Evolutionary conservation across 495 filamentous ascomycete species (phyloP).

Genomic region (Annulohypoxylon maeteangense): DNA sequence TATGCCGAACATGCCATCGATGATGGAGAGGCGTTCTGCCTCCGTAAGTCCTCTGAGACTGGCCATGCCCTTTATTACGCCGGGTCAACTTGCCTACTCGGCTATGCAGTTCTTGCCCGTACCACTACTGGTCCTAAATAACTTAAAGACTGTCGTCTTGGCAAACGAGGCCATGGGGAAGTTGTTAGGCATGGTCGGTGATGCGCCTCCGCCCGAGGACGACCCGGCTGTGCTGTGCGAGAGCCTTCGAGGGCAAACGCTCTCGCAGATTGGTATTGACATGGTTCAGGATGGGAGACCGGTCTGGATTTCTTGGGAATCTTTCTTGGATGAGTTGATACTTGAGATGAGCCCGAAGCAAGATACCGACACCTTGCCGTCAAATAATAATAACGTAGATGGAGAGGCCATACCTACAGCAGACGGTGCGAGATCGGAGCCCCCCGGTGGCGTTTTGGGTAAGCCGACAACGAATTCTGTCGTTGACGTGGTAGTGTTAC

Average conservation of each 20-base stretch:
- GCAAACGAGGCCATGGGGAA: slow-evolving; percentile 78
- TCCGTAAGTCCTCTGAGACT: slow-evolving; percentile 53
- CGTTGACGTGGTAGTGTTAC: slow-evolving; percentile 67
- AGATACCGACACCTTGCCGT: background rate
- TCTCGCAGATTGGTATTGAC: slow-evolving; percentile 71
- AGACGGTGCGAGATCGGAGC: slow-evolving; percentile 8
- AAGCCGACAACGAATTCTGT: slow-evolving; percentile 57
- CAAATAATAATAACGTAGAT: slow-evolving; percentile 5
- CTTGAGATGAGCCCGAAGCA: slow-evolving; percentile 55
- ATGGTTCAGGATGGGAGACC: slow-evolving; percentile 66
- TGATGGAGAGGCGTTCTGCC: slow-evolving; percentile 36
- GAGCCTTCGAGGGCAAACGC: slow-evolving; percentile 63
- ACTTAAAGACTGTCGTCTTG: slow-evolving; percentile 70
- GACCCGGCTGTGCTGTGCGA: slow-evolving; percentile 51
- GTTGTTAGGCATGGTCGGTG: slow-evolving; percentile 63
- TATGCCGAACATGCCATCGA: slow-evolving; percentile 27
- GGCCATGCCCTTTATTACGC: slow-evolving; percentile 51
- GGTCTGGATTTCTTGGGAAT: slow-evolving; percentile 65
- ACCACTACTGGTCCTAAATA: slow-evolving; percentile 70
- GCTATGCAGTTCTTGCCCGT: slow-evolving; percentile 75
- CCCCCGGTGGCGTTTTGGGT: slow-evolving; percentile 9
- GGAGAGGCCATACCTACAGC: slow-evolving; percentile 39
- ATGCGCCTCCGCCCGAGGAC: slow-evolving; percentile 36
- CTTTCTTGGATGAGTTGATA: slow-evolving; percentile 63
- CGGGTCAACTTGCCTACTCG: slow-evolving; percentile 65